These are phyloP conservation scores for Thermothelomyces thermophilus DNA, from an alignment of 2,329 filamentous ascomycete genomes.

Conservation along the genomic window DNA sequence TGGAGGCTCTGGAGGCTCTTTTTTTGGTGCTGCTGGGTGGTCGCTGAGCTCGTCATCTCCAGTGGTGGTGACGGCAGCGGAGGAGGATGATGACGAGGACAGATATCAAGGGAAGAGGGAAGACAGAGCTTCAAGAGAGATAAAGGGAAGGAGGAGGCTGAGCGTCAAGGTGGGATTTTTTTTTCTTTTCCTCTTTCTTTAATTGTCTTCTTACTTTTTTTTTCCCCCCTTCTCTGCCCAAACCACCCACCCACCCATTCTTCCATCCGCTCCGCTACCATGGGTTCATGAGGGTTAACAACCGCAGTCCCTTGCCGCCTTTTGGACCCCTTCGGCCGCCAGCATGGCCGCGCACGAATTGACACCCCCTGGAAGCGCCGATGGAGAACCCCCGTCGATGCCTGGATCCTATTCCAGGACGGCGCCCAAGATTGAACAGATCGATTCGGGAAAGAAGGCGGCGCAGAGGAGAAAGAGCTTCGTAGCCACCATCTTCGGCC, in stretches of 20 bases:
- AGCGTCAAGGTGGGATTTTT: conserved; percentile 31
- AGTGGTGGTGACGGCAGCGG: neutral
- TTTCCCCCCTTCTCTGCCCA: too few species aligned
- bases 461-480: conserved; percentile 42
- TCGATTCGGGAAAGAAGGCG: conserved; percentile 19
- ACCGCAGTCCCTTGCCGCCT: conserved; percentile 20
- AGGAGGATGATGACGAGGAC: too few species aligned
- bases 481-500: conserved; percentile 39
- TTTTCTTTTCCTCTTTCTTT: neutral
- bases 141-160: conserved; percentile 30
- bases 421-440: too few species aligned
- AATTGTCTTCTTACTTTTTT: neutral
- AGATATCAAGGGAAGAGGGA: too few species aligned
- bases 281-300: too few species aligned
- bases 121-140: conserved; percentile 7
- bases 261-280: too few species aligned
- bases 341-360: conserved; percentile 11
- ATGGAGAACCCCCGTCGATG: conserved; percentile 10
- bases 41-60: neutral
- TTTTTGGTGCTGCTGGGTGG: neutral
- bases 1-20: too few species aligned
- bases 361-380: conserved; percentile 23
- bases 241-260: too few species aligned
- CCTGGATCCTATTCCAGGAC: neutral
- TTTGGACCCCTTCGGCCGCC: conserved; percentile 6